Evolutionary conservation across 805 yeast genomes (phyloP).

Genomic region (Helenozyma baotianmanensis): DNA sequence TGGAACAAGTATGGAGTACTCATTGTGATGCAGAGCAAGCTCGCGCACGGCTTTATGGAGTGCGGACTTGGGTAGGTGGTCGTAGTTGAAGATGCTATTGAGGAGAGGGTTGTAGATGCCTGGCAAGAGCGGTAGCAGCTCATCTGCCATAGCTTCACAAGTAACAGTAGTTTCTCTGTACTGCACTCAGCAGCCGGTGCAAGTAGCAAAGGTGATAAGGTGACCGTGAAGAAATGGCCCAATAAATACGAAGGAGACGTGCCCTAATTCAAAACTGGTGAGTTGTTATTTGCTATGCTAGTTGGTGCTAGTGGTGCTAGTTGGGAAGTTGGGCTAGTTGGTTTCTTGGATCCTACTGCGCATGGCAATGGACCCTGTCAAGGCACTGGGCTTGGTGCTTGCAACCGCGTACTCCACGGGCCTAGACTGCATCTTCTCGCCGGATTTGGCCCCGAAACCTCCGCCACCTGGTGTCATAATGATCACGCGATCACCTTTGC

Average conservation of each 20-base stretch:
- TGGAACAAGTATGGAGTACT: slow-evolving; percentile 64
- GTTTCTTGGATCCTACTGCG: slow-evolving; percentile 31
- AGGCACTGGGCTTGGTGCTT: slow-evolving; percentile 15
- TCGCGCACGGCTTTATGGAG: slow-evolving; percentile 43
- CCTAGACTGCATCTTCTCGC: slow-evolving; percentile 1
- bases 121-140: slow-evolving; percentile 39
- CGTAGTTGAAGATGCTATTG: slow-evolving; percentile 64
- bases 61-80: slow-evolving; percentile 38
- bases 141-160: slow-evolving; percentile 3
- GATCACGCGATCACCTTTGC: slow-evolving; percentile 37
- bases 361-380: slow-evolving; percentile 36
- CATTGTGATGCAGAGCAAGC: slow-evolving; percentile 41
- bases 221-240: too few species aligned
- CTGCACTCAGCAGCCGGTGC: too few species aligned
- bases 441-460: slow-evolving; percentile 28
- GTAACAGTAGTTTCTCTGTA: too few species aligned
- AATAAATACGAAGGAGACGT: too few species aligned
- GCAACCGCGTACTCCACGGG: slow-evolving; percentile 8
- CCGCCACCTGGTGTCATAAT: slow-evolving; percentile 44
- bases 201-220: too few species aligned
- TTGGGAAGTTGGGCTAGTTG: too few species aligned
- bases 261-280: too few species aligned
- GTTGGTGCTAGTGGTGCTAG: too few species aligned
- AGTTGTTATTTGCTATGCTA: too few species aligned
- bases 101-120: slow-evolving; percentile 57